Conservation (phyloP, 1,139 yeast genomes). For the Nadsonia starkeyi-henricii region DNA sequence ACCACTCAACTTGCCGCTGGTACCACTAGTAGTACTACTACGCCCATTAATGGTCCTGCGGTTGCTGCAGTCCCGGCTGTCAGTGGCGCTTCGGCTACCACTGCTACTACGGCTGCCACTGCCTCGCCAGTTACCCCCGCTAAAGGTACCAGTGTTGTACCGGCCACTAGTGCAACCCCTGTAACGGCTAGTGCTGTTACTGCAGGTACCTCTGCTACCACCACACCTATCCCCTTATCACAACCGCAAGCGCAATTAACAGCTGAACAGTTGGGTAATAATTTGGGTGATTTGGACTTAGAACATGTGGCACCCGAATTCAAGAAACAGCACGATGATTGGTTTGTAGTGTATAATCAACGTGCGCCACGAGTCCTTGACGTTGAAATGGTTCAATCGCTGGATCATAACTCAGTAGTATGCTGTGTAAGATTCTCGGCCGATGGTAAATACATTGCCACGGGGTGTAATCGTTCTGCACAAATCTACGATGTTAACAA, state of each 20-base stretch:
- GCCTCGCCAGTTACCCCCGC: slow-evolving; percentile 6
- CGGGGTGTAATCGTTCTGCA: slow-evolving; percentile 94
- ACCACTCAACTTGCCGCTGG: no score
- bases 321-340: slow-evolving; percentile 76
- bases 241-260: slow-evolving; percentile 9
- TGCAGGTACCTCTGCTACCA: slow-evolving; percentile 7
- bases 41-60: slow-evolving; percentile 10
- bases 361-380: slow-evolving; percentile 64
- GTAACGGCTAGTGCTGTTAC: slow-evolving; percentile 7
- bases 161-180: slow-evolving; percentile 10
- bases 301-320: slow-evolving; percentile 62
- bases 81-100: slow-evolving; percentile 7
- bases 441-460: slow-evolving; percentile 87
- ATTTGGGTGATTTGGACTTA: slow-evolving; percentile 70
- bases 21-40: slow-evolving; percentile 8
- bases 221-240: slow-evolving; percentile 8
- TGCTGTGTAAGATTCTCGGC: slow-evolving; percentile 91
- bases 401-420: slow-evolving; percentile 87
- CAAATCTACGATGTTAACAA: slow-evolving; percentile 88
- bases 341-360: slow-evolving; percentile 84
- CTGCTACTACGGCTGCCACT: slow-evolving; percentile 8
- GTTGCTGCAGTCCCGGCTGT: slow-evolving; percentile 9
- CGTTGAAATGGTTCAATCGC: slow-evolving; percentile 76
- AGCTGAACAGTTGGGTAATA: slow-evolving; percentile 35
- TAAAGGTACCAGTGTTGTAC: slow-evolving; percentile 8